Conservation (phyloP, 495 filamentous ascomycete genomes). For the Penicillium paxilli region DNA sequence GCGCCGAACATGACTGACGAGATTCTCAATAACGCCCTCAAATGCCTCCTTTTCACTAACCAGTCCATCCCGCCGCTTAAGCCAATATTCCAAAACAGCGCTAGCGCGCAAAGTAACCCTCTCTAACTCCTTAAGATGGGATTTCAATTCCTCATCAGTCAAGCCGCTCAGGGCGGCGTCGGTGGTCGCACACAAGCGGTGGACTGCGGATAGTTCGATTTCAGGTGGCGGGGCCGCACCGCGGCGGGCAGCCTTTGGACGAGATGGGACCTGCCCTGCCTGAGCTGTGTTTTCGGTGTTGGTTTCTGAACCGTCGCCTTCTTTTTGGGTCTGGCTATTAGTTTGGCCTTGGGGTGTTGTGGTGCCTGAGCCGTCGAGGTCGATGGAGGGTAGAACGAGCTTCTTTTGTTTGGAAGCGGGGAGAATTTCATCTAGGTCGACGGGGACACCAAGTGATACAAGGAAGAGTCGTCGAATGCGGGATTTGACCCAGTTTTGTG, state of each 20-base stretch:
- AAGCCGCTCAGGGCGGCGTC: conserved; percentile 75
- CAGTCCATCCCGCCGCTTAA: conserved; percentile 77
- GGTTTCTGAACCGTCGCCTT: conserved; percentile 52
- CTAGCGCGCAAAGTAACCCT: conserved; percentile 66
- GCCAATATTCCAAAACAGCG: conserved; percentile 85
- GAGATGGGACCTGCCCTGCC: conserved; percentile 40
- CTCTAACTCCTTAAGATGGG: conserved; percentile 71
- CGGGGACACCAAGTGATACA: conserved; percentile 91
- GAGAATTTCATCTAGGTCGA: conserved; percentile 96
- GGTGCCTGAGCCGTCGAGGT: conserved; percentile 43
- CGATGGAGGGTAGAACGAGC: conserved; percentile 84
- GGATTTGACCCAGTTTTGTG: conserved; percentile 96
- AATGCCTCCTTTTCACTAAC: conserved; percentile 92
- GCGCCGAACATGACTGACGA: conserved; percentile 92
- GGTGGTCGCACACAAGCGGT: conserved; percentile 78
- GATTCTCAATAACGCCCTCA: conserved; percentile 96
- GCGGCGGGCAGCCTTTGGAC: conserved; percentile 41
- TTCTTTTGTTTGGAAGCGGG: conserved; percentile 98
- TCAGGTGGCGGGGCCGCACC: conserved; percentile 68
- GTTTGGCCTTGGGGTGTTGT: conserved; percentile 33
- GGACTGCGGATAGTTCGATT: conserved; percentile 76
- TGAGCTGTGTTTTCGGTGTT: conserved; percentile 25
- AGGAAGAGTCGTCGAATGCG: conserved; percentile 95
- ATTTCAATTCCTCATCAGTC: conserved; percentile 70
- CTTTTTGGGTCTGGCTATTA: conserved; percentile 44